phyloP scores from a whole-genome alignment of 192 early-diverging fungal species.

The Umbelopsis ramanniana region DNA sequence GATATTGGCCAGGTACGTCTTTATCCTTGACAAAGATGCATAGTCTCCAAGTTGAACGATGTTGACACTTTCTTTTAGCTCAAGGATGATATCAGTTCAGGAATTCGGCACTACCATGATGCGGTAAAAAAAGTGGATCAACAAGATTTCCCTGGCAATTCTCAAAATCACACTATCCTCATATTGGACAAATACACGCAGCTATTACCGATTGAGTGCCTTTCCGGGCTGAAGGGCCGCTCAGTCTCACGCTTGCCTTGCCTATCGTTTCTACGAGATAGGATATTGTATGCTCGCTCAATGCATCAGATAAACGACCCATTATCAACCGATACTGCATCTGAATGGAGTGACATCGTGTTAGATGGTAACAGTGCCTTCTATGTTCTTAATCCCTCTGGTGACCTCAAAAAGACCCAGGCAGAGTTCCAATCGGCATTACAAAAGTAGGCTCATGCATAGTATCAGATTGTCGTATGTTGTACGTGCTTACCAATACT shows the following conservation, averaged over 20 bases:
- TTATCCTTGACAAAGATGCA: no score
- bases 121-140: not conserved
- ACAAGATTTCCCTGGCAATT: not conserved
- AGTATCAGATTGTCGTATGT: not conserved
- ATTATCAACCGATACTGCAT: not conserved
- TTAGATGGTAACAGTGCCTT: slow-evolving; percentile 57
- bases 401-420: slow-evolving; percentile 86
- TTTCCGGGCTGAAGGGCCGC: slow-evolving; percentile 70
- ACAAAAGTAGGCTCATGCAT: slow-evolving; percentile 31
- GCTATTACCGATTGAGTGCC: slow-evolving; percentile 87
- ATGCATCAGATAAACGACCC: slow-evolving; percentile 1
- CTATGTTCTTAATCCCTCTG: slow-evolving; percentile 92
- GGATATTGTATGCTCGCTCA: slow-evolving; percentile 45
- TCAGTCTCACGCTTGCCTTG: slow-evolving; percentile 85
- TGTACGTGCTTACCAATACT: not conserved
- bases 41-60: not conserved
- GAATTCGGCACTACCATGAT: slow-evolving; percentile 27
- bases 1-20: slow-evolving; percentile 39
- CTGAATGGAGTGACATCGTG: slow-evolving; percentile 44
- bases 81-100: slow-evolving; percentile 16
- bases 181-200: slow-evolving; percentile 87
- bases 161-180: slow-evolving; percentile 70
- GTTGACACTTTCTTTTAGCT: slow-evolving; percentile 31
- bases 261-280: slow-evolving; percentile 69
- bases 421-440: slow-evolving; percentile 67